Percentiles rank a stretch among this genome's conserved stretches.
phyloP scores from a whole-genome alignment of 805 yeast genomes.

The Hanseniaspora occidentalis region DNA sequence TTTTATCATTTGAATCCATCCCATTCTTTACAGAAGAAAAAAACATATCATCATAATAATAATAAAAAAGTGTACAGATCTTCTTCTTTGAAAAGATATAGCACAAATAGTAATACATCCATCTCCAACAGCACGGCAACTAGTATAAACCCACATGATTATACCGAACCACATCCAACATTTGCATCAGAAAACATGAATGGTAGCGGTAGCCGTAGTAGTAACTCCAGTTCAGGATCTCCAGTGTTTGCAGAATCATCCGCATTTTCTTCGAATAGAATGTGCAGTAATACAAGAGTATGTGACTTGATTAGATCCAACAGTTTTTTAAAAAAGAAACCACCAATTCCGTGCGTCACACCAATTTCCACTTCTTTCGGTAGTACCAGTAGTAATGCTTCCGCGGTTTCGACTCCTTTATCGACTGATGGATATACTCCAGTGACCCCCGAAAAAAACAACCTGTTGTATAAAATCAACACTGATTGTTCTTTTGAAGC shows the following conservation, averaged over 20 bases:
- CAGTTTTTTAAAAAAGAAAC: neutral
- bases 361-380: neutral
- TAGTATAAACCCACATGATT: neutral
- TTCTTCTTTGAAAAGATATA: slow-evolving; percentile 4
- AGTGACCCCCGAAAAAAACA: slow-evolving; percentile 6
- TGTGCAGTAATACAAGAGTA: neutral
- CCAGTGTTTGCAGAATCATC: too few species aligned
- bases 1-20: slow-evolving; percentile 1
- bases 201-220: too few species aligned
- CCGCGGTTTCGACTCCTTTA: neutral
- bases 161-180: too few species aligned
- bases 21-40: slow-evolving; percentile 2
- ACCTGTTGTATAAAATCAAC: slow-evolving; percentile 6
- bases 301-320: neutral
- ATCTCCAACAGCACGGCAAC: neutral
- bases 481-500: slow-evolving; percentile 6
- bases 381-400: neutral
- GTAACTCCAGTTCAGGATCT: too few species aligned
- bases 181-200: too few species aligned
- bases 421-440: slow-evolving; percentile 1
- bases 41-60: neutral
- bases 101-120: neutral
- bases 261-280: too few species aligned
- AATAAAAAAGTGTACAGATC: slow-evolving; percentile 2
- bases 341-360: neutral